Percentiles rank a stretch among this genome's conserved stretches.
phyloP scores from a whole-genome alignment of 371 early-diverging fungal genomes.

The Syncephalastrum contaminatum region DNA sequence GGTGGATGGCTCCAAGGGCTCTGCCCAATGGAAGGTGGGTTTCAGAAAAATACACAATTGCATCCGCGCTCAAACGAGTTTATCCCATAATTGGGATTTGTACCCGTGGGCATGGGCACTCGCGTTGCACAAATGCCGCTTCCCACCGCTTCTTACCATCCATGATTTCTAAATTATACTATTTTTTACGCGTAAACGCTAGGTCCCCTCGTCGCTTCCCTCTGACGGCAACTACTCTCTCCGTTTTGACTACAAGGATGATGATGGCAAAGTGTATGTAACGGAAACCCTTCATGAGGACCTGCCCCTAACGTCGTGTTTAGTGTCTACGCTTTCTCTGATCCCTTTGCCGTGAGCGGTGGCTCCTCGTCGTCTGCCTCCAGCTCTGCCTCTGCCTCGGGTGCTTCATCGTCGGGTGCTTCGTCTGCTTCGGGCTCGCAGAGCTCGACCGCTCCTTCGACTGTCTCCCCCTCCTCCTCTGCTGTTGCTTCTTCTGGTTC shows the following conservation, averaged over 20 bases:
- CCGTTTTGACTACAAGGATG: conserved; percentile 10
- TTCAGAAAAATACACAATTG: neutral
- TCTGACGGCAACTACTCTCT: conserved; percentile 6
- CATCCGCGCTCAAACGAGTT: conserved; percentile 1
- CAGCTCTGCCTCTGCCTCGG: conserved; percentile 1
- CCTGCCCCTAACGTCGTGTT: neutral
- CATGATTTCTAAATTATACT: too few relatives aligned
- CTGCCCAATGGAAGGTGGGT: conserved; percentile 8
- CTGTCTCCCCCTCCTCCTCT: neutral
- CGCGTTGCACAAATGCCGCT: too few relatives aligned
- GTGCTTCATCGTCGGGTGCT: conserved; percentile 2
- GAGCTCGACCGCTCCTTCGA: neutral
- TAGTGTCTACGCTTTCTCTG: conserved; percentile 12
- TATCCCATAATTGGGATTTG: neutral
- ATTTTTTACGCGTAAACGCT: neutral
- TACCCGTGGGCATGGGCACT: too few relatives aligned
- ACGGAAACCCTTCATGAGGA: too few relatives aligned
- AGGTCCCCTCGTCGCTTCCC: conserved; percentile 9
- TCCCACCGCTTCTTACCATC: neutral
- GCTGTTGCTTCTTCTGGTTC: conserved; percentile 5
- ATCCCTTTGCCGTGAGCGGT: conserved; percentile 5
- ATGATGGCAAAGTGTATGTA: conserved; percentile 7
- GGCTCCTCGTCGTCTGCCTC: conserved; percentile 3
- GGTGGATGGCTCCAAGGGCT: conserved; percentile 7
- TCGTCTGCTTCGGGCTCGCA: conserved; percentile 6